Evolutionary conservation across 345 rosid species (phyloP).

Genomic region (Orychophragmus violaceus): DNA sequence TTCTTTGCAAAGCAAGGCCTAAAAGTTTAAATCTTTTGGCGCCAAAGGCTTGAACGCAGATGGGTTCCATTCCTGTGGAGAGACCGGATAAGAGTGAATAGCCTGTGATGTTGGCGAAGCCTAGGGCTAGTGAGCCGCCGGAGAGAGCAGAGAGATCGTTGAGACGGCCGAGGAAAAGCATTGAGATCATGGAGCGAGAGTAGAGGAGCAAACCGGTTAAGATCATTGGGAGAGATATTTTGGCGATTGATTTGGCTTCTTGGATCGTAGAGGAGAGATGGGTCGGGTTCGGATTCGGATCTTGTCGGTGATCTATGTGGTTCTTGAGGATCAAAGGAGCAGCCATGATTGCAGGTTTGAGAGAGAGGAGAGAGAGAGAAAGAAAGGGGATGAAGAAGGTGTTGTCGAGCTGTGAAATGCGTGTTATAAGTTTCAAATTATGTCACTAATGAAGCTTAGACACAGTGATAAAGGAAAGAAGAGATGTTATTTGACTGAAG

Average conservation of each 20-base stretch:
- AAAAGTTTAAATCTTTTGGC: conserved; percentile 65
- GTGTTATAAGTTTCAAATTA: conserved; percentile 24
- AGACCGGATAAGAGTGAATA: conserved; percentile 85
- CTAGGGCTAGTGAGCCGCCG: conserved; percentile 79
- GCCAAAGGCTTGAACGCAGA: conserved; percentile 89
- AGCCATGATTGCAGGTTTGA: conserved; percentile 34
- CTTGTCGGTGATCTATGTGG: conserved; percentile 32
- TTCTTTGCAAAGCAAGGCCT: conserved; percentile 65
- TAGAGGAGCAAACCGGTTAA: conserved; percentile 69
- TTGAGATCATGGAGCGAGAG: conserved; percentile 76
- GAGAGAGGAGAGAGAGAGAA: conserved; percentile 20
- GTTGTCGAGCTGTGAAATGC: conserved; percentile 19
- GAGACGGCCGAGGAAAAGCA: conserved; percentile 83
- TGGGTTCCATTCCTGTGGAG: conserved; percentile 89
- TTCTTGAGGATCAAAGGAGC: conserved; percentile 35
- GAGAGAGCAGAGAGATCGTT: conserved; percentile 63
- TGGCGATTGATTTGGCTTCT: conserved; percentile 55
- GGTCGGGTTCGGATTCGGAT: conserved; percentile 16
- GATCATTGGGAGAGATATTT: conserved; percentile 57
- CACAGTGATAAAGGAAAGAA: not conserved
- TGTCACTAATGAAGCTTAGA: not conserved
- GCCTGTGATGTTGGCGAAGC: conserved; percentile 90
- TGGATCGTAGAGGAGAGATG: conserved; percentile 30
- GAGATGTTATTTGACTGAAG: conserved; percentile 12
- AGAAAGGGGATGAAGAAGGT: conserved; percentile 4